These are phyloP conservation scores for Lepidium didymum DNA, from an alignment of 345 rosid species.

Conservation along the genomic window DNA sequence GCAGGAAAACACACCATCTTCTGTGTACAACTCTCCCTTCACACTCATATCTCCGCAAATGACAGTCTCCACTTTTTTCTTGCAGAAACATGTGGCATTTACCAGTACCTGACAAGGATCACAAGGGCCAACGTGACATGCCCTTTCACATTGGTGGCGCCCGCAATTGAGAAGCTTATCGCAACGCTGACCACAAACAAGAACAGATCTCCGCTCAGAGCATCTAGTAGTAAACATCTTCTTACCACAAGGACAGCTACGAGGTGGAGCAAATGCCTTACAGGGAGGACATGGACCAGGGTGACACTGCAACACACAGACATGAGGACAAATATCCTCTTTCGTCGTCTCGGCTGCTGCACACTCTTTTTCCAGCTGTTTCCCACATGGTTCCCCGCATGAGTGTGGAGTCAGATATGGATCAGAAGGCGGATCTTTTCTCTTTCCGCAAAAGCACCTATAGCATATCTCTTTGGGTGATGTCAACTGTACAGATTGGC, in stretches of 20 bases:
- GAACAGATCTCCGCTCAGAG: conserved; percentile 63
- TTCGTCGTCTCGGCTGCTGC: conserved; percentile 27
- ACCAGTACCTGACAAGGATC: conserved; percentile 62
- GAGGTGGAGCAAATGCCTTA: conserved; percentile 86
- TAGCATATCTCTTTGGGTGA: conserved; percentile 71
- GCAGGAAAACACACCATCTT: conserved; percentile 77
- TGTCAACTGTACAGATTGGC: conserved; percentile 80
- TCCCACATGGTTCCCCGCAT: conserved; percentile 96
- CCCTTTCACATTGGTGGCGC: conserved; percentile 63
- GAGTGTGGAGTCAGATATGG: conserved; percentile 93
- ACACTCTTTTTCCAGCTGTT: conserved; percentile 62
- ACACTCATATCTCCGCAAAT: conserved; percentile 75
- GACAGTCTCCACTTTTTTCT: conserved; percentile 62
- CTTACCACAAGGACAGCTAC: conserved; percentile 82
- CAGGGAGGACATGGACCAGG: conserved; percentile 99
- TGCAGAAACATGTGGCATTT: conserved; percentile 79
- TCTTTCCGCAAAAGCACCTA: conserved; percentile 80
- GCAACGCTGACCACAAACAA: conserved; percentile 73
- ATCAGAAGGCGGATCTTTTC: conserved; percentile 83
- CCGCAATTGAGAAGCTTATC: conserved; percentile 67
- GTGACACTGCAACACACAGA: conserved; percentile 94
- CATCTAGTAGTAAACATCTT: conserved; percentile 76
- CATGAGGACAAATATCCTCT: conserved; percentile 79
- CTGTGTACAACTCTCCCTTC: conserved; percentile 67
- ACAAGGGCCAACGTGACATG: conserved; percentile 85